Conservation (phyloP, 2,329 filamentous ascomycete genomes). For the Paracoccidioides lutzii region DNA sequence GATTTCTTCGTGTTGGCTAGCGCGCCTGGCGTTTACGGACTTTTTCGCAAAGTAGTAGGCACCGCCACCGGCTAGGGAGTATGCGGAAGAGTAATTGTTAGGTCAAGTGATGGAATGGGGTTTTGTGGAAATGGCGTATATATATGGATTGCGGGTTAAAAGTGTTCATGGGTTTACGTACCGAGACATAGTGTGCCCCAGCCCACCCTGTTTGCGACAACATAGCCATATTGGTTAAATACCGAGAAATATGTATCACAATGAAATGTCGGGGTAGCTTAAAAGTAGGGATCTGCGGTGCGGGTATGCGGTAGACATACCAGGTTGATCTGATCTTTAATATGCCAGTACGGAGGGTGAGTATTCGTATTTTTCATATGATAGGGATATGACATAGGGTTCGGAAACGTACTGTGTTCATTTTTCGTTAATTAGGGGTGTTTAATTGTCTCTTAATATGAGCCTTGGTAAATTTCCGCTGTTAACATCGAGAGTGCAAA, state of each 20-base stretch:
- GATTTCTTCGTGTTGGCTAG: slow-evolving; percentile 52
- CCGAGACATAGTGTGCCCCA: slow-evolving; percentile 82
- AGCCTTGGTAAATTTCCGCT: background rate
- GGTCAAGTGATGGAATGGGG: background rate
- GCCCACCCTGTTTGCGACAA: slow-evolving; percentile 52
- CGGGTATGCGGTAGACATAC: slow-evolving; percentile 27
- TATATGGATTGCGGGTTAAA: background rate
- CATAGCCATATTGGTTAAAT: slow-evolving; percentile 11
- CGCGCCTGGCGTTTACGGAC: slow-evolving; percentile 82
- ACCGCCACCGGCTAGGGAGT: slow-evolving; percentile 60
- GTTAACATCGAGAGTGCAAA: background rate
- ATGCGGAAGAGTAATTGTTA: background rate
- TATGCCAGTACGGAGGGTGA: too few relatives aligned
- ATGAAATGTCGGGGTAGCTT: background rate
- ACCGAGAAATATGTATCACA: background rate
- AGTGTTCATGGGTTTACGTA: slow-evolving; percentile 32
- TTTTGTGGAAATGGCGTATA: background rate
- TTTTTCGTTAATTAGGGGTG: slow-evolving; percentile 14
- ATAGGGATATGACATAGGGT: background rate
- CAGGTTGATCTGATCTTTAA: slow-evolving; percentile 44
- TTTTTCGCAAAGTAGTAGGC: slow-evolving; percentile 95
- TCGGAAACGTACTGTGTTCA: slow-evolving; percentile 40
- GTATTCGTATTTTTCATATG: background rate
- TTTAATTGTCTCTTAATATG: background rate
- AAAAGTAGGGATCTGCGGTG: background rate